Conservation (phyloP, 345 rosid species). For the Noccaea bulbosa region DNA sequence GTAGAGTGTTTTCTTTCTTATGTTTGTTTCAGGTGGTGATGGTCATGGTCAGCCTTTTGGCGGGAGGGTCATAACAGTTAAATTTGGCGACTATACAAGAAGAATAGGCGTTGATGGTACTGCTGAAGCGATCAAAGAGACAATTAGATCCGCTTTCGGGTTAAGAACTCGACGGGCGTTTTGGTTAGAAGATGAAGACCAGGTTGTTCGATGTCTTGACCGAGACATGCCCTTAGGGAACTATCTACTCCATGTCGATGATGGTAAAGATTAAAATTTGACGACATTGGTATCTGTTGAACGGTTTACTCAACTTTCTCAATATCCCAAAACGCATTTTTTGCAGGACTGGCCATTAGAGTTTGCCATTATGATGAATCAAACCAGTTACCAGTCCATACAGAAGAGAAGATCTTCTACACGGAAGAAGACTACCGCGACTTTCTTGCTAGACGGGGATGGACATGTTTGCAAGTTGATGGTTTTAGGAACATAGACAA, state of each 20-base stretch:
- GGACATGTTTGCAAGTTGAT: slow-evolving; percentile 80
- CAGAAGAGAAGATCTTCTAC: slow-evolving; percentile 86
- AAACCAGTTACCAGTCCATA: slow-evolving; percentile 78
- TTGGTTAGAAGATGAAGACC: slow-evolving; percentile 98
- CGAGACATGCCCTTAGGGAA: slow-evolving; percentile 95
- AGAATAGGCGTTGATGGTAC: slow-evolving; percentile 91
- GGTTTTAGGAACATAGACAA: slow-evolving; percentile 79
- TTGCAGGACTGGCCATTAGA: slow-evolving; percentile 72
- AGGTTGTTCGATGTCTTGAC: slow-evolving; percentile 79
- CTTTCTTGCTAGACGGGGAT: slow-evolving; percentile 69
- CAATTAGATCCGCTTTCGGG: slow-evolving; percentile 83
- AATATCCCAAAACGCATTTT: slow-evolving; percentile 13
- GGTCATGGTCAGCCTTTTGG: slow-evolving; percentile 65
- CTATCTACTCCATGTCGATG: slow-evolving; percentile 85
- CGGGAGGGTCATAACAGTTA: slow-evolving; percentile 90
- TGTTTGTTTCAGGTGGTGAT: slow-evolving; percentile 55
- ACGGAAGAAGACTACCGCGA: slow-evolving; percentile 90
- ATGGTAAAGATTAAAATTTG: slow-evolving; percentile 53
- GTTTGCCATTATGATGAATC: slow-evolving; percentile 85
- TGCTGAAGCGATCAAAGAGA: slow-evolving; percentile 87
- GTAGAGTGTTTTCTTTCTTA: not conserved
- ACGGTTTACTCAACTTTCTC: slow-evolving; percentile 8
- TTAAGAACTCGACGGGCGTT: slow-evolving; percentile 88
- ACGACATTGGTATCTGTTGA: not conserved
- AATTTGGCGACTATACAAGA: slow-evolving; percentile 86